Evolutionary conservation across 345 rosid genomes (phyloP).

Genomic region (Gossypioides kirkii): DNA sequence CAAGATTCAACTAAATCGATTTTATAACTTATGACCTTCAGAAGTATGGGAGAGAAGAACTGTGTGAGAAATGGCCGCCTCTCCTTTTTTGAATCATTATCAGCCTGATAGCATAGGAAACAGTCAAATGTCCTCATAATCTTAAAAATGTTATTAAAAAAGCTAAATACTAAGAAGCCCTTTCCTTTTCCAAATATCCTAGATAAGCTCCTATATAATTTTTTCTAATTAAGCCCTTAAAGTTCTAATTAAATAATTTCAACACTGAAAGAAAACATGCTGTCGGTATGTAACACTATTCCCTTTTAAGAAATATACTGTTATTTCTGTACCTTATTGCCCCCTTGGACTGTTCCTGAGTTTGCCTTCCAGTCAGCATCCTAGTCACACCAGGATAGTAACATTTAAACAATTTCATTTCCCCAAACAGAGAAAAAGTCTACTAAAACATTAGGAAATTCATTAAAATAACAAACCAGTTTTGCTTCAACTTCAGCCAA

Average conservation of each 20-base stretch:
- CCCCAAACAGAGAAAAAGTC: not conserved
- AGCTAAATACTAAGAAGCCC: no score
- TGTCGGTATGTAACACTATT: no score
- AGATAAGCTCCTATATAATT: no score
- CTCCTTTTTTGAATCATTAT: conserved; percentile 68
- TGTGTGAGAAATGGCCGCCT: conserved; percentile 58
- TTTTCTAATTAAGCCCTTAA: no score
- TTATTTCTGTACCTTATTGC: not conserved
- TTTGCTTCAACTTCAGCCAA: conserved; percentile 86
- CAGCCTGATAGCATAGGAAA: conserved; percentile 38
- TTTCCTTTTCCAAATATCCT: no score
- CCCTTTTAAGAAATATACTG: no score
- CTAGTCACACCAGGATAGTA: conserved; percentile 6
- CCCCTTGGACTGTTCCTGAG: not conserved
- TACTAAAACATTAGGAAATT: conserved; percentile 2
- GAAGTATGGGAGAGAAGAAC: conserved; percentile 81
- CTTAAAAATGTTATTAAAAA: no score
- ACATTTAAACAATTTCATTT: conserved; percentile 12
- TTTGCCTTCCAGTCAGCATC: not conserved
- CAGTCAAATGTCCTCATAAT: not conserved
- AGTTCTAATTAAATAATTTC: no score
- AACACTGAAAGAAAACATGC: no score
- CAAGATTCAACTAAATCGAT: not conserved
- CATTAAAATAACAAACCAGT: conserved; percentile 47
- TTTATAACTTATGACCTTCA: conserved; percentile 48